These are phyloP conservation scores for Nitzschia putrida DNA, from an alignment of 108 stramenopile genomes.

Conservation along the genomic window DNA sequence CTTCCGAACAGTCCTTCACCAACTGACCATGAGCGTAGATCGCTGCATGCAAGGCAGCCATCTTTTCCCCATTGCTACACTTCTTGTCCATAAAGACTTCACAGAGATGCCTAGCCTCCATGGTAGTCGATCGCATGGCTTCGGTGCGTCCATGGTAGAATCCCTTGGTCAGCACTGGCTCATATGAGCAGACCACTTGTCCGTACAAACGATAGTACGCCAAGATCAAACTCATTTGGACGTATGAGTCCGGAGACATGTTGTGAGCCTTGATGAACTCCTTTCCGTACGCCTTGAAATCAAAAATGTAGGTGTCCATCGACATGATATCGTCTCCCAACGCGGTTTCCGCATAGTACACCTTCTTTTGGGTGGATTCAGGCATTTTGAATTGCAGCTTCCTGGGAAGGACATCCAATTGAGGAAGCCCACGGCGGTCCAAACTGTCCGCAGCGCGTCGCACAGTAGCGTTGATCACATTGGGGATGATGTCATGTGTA, in stretches of 20 bases:
- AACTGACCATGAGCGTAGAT: constrained; percentile 62
- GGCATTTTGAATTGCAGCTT: constrained; percentile 73
- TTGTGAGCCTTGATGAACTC: constrained; percentile 72
- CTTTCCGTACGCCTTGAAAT: constrained; percentile 82
- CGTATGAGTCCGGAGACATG: constrained; percentile 81
- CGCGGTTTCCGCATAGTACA: constrained; percentile 78
- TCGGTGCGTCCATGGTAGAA: constrained; percentile 90
- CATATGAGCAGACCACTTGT: constrained; percentile 74
- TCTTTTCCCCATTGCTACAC: constrained; percentile 43
- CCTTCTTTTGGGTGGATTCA: constrained; percentile 55
- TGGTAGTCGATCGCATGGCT: constrained; percentile 79
- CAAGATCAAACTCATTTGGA: constrained; percentile 78
- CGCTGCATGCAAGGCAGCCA: constrained; percentile 59
- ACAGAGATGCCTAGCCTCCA: constrained; percentile 63
- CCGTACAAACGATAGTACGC: constrained; percentile 84
- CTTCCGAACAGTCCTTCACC: constrained; percentile 68
- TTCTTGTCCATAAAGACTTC: constrained; percentile 21
- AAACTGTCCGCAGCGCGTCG: constrained; percentile 43
- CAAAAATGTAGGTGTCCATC: constrained; percentile 68
- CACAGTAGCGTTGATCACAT: constrained; percentile 68
- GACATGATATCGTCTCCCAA: constrained; percentile 79
- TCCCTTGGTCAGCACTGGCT: constrained; percentile 79
- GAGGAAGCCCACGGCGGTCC: constrained; percentile 29
- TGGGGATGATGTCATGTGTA: constrained; percentile 51
- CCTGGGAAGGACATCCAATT: constrained; percentile 66